phyloP scores from a whole-genome alignment of 108 stramenopile species.

The Pseudonitzschia pungens region DNA sequence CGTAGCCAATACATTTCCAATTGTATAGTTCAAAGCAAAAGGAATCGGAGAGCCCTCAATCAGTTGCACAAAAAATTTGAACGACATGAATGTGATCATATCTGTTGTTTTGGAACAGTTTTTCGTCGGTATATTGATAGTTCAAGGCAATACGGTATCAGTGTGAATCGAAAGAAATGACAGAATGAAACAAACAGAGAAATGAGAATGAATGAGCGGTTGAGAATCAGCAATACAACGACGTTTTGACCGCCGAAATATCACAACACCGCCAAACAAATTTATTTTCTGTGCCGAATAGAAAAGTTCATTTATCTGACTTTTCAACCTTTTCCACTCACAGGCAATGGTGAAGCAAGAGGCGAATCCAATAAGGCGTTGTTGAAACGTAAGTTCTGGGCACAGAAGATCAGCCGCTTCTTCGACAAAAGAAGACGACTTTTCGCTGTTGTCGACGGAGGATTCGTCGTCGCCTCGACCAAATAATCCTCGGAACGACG shows the following conservation, averaged over 20 bases:
- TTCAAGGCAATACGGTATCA: too few relatives aligned
- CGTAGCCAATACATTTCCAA: constrained; percentile 49
- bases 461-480: neutral
- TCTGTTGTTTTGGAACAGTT: constrained; percentile 23
- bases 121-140: too few relatives aligned
- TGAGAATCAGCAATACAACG: too few relatives aligned
- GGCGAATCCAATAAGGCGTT: constrained; percentile 68
- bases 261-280: too few relatives aligned
- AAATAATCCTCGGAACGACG: constrained; percentile 10
- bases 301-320: neutral
- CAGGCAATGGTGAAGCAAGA: constrained; percentile 72
- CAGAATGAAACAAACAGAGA: neutral
- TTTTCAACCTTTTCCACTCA: constrained; percentile 25
- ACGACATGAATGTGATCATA: constrained; percentile 81
- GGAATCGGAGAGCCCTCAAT: constrained; percentile 81
- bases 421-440: constrained; percentile 47
- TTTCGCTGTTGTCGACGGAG: constrained; percentile 8
- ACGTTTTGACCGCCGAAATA: too few relatives aligned
- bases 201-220: neutral
- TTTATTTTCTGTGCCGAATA: too few relatives aligned
- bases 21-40: constrained; percentile 78
- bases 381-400: constrained; percentile 80
- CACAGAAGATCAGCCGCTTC: constrained; percentile 68
- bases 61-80: constrained; percentile 74
- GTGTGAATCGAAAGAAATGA: neutral